Evolutionary conservation across 192 early-diverging fungal genomes (phyloP), one percentile per base, ranked within the genome.

Genomic region (Coemansia sp.): DNA sequence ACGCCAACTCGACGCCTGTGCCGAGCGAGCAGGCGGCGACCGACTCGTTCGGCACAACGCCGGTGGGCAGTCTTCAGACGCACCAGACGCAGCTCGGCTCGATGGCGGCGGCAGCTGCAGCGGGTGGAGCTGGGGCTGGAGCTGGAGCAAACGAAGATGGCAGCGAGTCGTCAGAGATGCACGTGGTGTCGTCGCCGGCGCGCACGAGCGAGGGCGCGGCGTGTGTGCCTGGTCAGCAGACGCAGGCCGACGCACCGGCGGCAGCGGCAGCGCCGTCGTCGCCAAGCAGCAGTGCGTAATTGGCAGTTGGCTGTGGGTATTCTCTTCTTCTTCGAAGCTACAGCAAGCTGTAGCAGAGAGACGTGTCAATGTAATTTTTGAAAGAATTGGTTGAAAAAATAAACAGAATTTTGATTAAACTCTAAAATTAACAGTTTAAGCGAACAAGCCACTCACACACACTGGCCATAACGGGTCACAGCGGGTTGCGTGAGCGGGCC

Each of bases 11-110:
- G 12, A 74, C 71, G 61, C 78, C 78, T 0, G 67, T 80, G 44
- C 77, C 77, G 8, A 62, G 46, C 25, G 68, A 73, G 50, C 63
- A 73, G 24, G 60, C 64, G 8, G 64, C 67, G 33, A 21, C 68
- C n/a, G 67, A 74, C 33, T 74, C 71, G 62, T 80, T 80, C 51
- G 63, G 77, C 24, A 57, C 77, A 33, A 80, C 77, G 57, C 77
- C 77, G 0, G 77, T 80, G 9, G 71, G 63, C 41, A 66, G 67
- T 33, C 53, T 70, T 63, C 66, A 71, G 22, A 62, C 66, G 3
- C 69, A 55, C 39, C 41, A 71, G 50, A 54, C 65, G 34, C 67
- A 64, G 21, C 42, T 57, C 23, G 50, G 42, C 55, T 45, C 66
- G 11, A 19, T 22, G 25, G 24, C n/a, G 5, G 38, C 11, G 14